Base-by-base conservation (phyloP, 2,329 filamentous ascomycete genomes). In the Fusarium devonianum region DNA sequence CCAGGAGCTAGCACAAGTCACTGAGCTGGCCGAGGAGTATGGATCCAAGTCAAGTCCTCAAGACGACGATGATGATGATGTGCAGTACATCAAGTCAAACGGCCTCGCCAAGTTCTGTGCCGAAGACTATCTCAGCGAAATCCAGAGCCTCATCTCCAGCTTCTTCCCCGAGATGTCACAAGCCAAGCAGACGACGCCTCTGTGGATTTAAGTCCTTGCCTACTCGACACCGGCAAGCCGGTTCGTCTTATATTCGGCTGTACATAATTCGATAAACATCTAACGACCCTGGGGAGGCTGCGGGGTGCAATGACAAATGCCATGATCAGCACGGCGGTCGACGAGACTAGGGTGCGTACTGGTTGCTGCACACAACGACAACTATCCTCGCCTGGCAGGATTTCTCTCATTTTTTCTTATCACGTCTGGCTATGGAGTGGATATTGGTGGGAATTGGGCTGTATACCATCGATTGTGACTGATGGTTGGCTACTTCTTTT, bases 1-100 rank as follows among this genome's bases (percentile, higher is more conserved):
- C 42, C 86, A 88, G 39, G 94, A 99, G 73, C 78, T 97, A 42
- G 91, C 90, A 47, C 89, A 97, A 73, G 90, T 97, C 17, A 91
- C 92, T 42, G 94, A 97, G 73, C 82, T 97, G 12, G 93, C 88
- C 0, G 94, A 97, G 73, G 92, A 97, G 72, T 93, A 91, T 62
- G 85, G 85, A 30, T 79, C 85, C 21, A 80, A 81, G 56, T 79
- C 84, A 26, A 74, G 79, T 55, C 69, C 82, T 51, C 79, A 80
- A n/a, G 77, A 85, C 34, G 74, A 86, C 34, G 74, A 86, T 28
- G 87, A 92, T 33, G 88, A 90, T 45, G 72, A 74, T 39, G 81
- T 90, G 65, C 77, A 83, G 59, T 83, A 87, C 50, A 83, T 97
- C 67, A 72, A 80, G 50, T 78, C 81, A 17, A 84, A 83, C 54